Evolutionary conservation across 192 early-diverging fungal genomes (phyloP).

Genomic region (Powellomyces hirtus): DNA sequence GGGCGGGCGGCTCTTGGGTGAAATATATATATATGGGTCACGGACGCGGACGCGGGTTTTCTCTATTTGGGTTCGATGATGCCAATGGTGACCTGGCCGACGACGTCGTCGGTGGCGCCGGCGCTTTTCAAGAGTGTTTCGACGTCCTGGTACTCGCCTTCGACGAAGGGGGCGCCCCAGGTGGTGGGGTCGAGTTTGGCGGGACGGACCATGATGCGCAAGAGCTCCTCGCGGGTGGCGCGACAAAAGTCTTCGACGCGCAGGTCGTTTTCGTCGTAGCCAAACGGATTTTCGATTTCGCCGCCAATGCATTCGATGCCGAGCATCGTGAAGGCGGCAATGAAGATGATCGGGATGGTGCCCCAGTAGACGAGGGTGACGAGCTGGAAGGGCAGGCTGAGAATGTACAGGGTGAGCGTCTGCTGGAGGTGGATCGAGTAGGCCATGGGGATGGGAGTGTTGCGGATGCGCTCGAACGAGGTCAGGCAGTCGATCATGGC

Average conservation of each 20-base stretch:
- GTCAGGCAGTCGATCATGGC: conserved; percentile 37
- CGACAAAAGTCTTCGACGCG: conserved; percentile 40
- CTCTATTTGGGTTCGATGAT: too few relatives aligned
- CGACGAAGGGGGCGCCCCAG: conserved; percentile 26
- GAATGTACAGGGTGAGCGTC: conserved; percentile 69
- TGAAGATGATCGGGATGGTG: conserved; percentile 66
- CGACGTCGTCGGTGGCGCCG: too few relatives aligned
- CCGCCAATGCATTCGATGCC: conserved; percentile 84
- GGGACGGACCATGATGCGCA: conserved; percentile 23
- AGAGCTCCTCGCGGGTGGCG: conserved; percentile 34
- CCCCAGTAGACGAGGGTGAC: conserved; percentile 47
- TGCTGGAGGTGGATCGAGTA: conserved; percentile 90
- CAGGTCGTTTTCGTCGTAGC: conserved; percentile 66
- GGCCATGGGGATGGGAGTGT: conserved; percentile 83
- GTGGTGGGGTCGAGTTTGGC: conserved; percentile 13
- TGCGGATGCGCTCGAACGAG: conserved; percentile 78
- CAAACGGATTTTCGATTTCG: conserved; percentile 86
- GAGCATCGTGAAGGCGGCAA: conserved; percentile 60
- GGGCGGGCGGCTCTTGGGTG: too few relatives aligned
- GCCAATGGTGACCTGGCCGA: too few relatives aligned
- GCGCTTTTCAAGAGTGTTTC: too few relatives aligned
- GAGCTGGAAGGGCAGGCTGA: conserved; percentile 80
- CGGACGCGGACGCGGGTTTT: too few relatives aligned
- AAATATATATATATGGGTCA: too few relatives aligned
- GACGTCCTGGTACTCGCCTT: background rate